These are phyloP conservation scores for Alternaria panax DNA, from an alignment of 2,329 filamentous ascomycete genomes.

Conservation along the genomic window DNA sequence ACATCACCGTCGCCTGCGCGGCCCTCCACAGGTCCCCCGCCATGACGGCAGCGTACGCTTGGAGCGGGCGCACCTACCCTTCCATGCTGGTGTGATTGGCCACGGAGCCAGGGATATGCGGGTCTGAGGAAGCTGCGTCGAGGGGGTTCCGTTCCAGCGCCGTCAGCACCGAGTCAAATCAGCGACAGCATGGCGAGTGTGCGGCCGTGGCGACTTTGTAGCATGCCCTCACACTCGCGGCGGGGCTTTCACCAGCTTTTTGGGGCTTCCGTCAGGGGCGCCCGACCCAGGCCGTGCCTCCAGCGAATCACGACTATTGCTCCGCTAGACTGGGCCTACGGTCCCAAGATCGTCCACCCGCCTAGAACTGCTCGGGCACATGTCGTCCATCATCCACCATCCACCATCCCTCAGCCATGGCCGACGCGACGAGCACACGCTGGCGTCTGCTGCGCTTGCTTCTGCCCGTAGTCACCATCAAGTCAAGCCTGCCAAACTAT, in stretches of 20 bases:
- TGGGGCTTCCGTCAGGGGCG: constrained; percentile 20
- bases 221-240: constrained; percentile 3
- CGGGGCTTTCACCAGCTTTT: constrained; percentile 15
- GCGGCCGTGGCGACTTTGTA: constrained; percentile 3
- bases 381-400: no score
- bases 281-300: constrained; percentile 5
- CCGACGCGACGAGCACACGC: background rate
- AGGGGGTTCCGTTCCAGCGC: background rate
- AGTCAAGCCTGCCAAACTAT: background rate
- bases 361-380: constrained; percentile 1
- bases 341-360: background rate
- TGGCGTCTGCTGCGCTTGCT: background rate
- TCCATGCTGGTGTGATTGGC: constrained; percentile 39
- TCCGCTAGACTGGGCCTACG: constrained; percentile 3
- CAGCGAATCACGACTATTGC: constrained; percentile 16
- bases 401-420: no score
- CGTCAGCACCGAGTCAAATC: background rate
- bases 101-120: constrained; percentile 7
- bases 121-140: background rate
- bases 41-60: constrained; percentile 17
- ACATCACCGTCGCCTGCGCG: background rate
- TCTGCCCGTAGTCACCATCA: background rate
- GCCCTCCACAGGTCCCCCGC: constrained; percentile 9
- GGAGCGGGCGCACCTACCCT: constrained; percentile 38
- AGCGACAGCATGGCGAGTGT: background rate